Conservation (phyloP, 768 basidiomycete genomes). For the Candolleomyces aberdarensis region DNA sequence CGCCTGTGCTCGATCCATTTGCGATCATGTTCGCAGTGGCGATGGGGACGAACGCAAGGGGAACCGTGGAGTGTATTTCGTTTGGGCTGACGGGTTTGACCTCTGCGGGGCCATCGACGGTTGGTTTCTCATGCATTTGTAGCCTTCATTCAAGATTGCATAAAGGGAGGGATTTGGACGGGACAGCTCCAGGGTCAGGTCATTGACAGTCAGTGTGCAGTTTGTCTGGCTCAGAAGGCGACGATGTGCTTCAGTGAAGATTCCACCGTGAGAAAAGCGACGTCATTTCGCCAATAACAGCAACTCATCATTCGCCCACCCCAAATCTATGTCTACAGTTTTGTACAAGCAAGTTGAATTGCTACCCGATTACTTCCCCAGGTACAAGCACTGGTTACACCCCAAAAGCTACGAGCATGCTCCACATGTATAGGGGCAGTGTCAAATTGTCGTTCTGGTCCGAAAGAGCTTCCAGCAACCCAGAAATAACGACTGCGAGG, state of each 20-base stretch:
- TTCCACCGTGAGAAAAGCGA: too few species aligned
- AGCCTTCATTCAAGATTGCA: background rate
- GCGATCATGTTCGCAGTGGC: background rate
- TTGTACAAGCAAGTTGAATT: too few species aligned
- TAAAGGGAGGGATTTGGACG: too few species aligned
- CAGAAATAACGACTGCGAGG: conserved; percentile 57
- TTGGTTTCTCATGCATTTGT: background rate
- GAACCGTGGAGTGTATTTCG: background rate
- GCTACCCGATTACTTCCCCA: too few species aligned
- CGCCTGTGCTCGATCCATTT: background rate
- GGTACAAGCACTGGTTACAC: conserved; percentile 16
- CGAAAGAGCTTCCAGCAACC: conserved; percentile 84
- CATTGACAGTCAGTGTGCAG: too few species aligned
- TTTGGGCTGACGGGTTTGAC: background rate
- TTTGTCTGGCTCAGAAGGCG: too few species aligned
- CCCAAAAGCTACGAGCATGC: conserved; percentile 64
- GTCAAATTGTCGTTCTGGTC: conserved; percentile 98
- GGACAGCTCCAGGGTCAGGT: too few species aligned
- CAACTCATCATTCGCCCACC: too few species aligned
- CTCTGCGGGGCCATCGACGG: background rate
- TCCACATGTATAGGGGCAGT: conserved; percentile 95
- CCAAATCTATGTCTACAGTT: too few species aligned
- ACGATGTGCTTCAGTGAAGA: too few species aligned
- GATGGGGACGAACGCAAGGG: background rate
- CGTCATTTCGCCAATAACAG: too few species aligned